Evolutionary conservation across 169 alveolate species (phyloP), one percentile per base, ranked within the genome.

Genomic region (Plasmodium gallinaceum): DNA sequence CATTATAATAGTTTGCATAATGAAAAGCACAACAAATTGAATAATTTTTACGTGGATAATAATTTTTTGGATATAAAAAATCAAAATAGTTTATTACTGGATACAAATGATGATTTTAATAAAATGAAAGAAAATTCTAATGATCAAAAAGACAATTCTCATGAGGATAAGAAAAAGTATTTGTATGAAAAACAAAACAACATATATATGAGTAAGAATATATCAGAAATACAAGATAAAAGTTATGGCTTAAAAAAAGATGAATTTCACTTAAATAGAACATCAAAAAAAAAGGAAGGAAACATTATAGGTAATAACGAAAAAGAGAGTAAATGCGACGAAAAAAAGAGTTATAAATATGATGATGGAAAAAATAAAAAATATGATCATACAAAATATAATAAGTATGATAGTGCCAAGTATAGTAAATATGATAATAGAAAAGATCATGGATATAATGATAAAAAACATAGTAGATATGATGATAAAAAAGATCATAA

Each of bases 221-320:
- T 46, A 26, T 26, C 20, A 20, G 22, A 69, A 69, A 42, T 16
- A 32, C 39, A 32, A 32, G 39, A 32, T 32, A 4, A 32, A 32
- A 32, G 39, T 32, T 32, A 32, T 32, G 1, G 1, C 39, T 4
- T 4, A 32, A 32, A 32, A 32, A 57, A 12, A 73, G 54, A 18
- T 39, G 10, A 72, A 37, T 1, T 51, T 10, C 70, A 69, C 37
- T 43, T 72, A 60, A 51, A 72, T 52, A 72, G 39, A 51, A 22
- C 43, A 9, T 57, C 69, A 58, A 51, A 24, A 51, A 72, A 22
- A 52, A 51, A 37, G 18, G 86, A 43, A 8, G 22, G 42, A 52
- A 37, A 57, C 20, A 42, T 51, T 26, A 16, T 26, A 20, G 48
- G 3, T 32, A 73, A 22, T 16, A 73, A 14, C 9, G 43, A 58